These are phyloP conservation scores for Podaxis sp. DNA, from an alignment of 768 basidiomycete genomes.

Conservation along the genomic window DNA sequence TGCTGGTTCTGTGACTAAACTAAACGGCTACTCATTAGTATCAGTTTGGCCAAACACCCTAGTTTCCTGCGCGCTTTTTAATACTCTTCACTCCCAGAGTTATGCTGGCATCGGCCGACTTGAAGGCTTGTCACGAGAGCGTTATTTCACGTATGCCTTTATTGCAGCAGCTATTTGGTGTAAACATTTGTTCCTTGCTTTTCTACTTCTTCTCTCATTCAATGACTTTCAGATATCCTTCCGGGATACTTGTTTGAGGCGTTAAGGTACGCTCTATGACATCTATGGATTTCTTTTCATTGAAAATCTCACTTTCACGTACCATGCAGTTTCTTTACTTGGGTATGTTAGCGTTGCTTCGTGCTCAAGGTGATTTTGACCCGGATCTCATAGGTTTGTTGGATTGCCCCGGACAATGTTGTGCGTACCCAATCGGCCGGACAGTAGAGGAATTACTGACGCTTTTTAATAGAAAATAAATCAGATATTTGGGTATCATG, in stretches of 20 bases:
- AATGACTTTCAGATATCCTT: conserved; percentile 42
- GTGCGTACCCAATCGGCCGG: conserved; percentile 33
- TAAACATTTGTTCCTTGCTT: conserved; percentile 23
- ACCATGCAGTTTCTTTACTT: conserved; percentile 42
- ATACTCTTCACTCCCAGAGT: conserved; percentile 66
- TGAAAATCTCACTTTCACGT: neutral
- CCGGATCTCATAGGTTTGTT: conserved; percentile 49
- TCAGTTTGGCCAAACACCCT: conserved; percentile 76
- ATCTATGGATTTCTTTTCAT: neutral
- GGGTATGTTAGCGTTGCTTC: conserved; percentile 31
- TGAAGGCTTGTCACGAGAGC: conserved; percentile 56
- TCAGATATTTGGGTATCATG: conserved; percentile 51
- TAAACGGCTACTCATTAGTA: conserved; percentile 7
- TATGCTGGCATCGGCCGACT: conserved; percentile 55
- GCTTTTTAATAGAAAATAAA: conserved; percentile 45
- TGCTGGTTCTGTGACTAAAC: neutral
- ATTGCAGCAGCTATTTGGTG: conserved; percentile 45
- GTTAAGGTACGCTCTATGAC: conserved; percentile 38
- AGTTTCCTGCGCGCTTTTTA: conserved; percentile 70
- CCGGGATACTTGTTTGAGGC: conserved; percentile 66
- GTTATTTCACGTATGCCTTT: conserved; percentile 59
- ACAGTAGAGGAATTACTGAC: conserved; percentile 1
- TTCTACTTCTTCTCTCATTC: neutral
- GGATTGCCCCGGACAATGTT: conserved; percentile 60
- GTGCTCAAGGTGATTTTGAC: conserved; percentile 11